Base-by-base conservation (phyloP, 169 alveolate genomes). In the Condylostoma magnum region DNA sequence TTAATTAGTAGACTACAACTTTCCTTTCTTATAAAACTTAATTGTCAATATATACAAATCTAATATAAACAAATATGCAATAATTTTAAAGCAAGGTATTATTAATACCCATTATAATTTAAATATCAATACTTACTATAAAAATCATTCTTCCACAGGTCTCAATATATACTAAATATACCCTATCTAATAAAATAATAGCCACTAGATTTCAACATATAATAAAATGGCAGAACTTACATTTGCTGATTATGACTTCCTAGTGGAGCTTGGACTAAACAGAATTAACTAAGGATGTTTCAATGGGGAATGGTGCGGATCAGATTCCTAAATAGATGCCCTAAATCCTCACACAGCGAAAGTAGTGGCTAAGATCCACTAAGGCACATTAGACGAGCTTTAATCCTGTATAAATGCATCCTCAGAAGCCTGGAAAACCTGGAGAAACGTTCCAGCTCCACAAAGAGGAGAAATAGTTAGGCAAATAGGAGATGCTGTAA, bases 391-490 rank as follows among this genome's bases (percentile, higher is more conserved):
- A 6, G 63, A 73, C 44, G 90, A 89, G 37, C 80, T 84, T 44
- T 89, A 89, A 52, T 44, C 51, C 12, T 84, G 93, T 54, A 48
- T 83, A 28, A 46, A 70, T 43, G 54, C 80, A 33, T 80, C 87
- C 79, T 58, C 72, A 30, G 66, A 56, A 20, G 93, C 84, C 28
- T 71, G 72, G 58, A 76, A 70, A 25, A 72, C 48, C 41, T 89
- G 95, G 95, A 53, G 43, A 68, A 79, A 56, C 43, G 58, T 79
- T 28, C 95, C 95, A 20, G 85, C 87, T 20, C 95, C 95, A 6
- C 27, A 43, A 43, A 79, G 93, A 77, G 95, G 95, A 10, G 95
- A 89, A 44, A 83, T 89, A 10, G 90, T 89, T 3, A 76, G 95
- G 48, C 82, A 89, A 65, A 82, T 89, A 6, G 93, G 93, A 55